Percentiles rank a stretch among this genome's conserved stretches.
phyloP scores from a whole-genome alignment of 371 early-diverging fungal genomes.

The Mortierella sp. region DNA sequence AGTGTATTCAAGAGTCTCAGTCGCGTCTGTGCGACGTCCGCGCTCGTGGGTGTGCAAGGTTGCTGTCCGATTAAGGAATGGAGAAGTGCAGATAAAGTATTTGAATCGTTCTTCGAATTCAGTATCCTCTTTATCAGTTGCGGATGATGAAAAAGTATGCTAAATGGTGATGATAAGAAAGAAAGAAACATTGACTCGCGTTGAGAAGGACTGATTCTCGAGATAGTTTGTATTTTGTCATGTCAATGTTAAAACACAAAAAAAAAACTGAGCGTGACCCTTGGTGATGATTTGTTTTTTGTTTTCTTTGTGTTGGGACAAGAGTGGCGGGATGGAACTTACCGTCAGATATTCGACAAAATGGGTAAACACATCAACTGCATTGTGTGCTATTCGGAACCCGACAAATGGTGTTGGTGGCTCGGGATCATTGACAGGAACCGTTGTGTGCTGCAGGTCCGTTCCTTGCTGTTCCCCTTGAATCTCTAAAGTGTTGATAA shows the following conservation, averaged over 20 bases:
- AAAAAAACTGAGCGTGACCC: not conserved
- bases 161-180: conserved; percentile 12
- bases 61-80: conserved; percentile 65
- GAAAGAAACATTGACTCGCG: not conserved
- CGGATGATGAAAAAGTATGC: conserved; percentile 61
- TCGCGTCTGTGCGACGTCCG: conserved; percentile 47
- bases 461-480: conserved; percentile 49
- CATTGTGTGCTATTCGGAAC: conserved; percentile 36
- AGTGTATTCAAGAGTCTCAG: conserved; percentile 43
- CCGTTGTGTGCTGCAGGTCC: conserved; percentile 43
- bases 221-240: not conserved
- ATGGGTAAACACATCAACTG: conserved; percentile 38
- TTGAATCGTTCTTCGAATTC: conserved; percentile 78
- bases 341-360: conserved; percentile 51
- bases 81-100: conserved; percentile 73
- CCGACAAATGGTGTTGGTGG: conserved; percentile 36
- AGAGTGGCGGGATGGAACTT: conserved; percentile 11
- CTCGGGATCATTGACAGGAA: conserved; percentile 46
- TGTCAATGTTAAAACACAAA: no score
- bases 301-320: not conserved
- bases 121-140: conserved; percentile 66
- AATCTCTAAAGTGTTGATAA: conserved; percentile 28
- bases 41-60: conserved; percentile 62
- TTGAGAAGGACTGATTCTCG: not conserved
- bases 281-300: not conserved